Evolutionary conservation across 441 rosid species (phyloP), one percentile per base, ranked within the genome.

Genomic region (Geranium incanum): DNA sequence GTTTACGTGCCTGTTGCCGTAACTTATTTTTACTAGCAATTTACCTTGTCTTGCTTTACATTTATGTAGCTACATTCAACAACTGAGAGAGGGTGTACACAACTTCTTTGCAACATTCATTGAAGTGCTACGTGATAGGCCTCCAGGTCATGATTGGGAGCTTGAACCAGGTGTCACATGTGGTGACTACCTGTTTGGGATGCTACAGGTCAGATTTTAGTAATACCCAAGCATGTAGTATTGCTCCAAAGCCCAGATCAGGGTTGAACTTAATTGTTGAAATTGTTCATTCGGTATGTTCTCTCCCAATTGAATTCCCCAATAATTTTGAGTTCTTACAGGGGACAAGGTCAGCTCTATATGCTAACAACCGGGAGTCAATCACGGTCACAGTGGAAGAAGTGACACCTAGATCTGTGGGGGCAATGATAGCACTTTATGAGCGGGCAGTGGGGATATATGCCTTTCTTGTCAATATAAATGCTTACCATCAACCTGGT

Each of bases 61-160:
- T 67, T 72, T 45, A 37, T 79, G 67, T 76, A 94, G 97, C 74
- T 94, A 92, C 84, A 94, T 94, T 82, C 99, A 94, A 84, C 97
- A 94, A 80, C 81, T 94, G 84, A 92, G 99, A 79, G 99, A 94
- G 15, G 99, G 99, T 57, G 97, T 94, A 67, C 97, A 84, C 83
- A 94, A 94, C 85, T 94, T 94, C 87, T 92, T 94, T 65, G 99
- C 67, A 70, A 92, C 99, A 59, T 94, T 94, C 83, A 90, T 92
- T 82, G 99, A 94, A 85, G 99, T 94, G 28, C 81, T 90, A 67
- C 89, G 93, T 38, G 97, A 92, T 80, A 88, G 99, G 76, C 97
- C 92, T 67, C 99, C 96, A 21, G 99, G 99, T 82, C 99, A 92
- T 82, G 99, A 94, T 80, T 94, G 99, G 99, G 97, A 94, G 78